Evolutionary conservation across 768 basidiomycete genomes (phyloP).

Genomic region (Naganishia friedmannii): DNA sequence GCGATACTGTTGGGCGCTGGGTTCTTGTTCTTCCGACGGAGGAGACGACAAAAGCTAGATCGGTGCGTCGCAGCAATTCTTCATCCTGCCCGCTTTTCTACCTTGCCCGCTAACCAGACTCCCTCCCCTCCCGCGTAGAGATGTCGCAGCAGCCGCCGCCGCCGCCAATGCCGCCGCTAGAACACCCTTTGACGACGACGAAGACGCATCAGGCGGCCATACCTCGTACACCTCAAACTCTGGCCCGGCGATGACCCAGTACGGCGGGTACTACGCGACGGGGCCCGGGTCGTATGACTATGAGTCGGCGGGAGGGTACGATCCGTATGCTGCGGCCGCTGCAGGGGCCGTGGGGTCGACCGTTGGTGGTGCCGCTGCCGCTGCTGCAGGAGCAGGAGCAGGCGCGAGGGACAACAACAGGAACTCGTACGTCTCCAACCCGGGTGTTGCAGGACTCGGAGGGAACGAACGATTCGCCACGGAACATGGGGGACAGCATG

Average conservation of each 20-base stretch:
- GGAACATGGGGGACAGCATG: conserved; percentile 5
- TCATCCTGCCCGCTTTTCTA: no score
- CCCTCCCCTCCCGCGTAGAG: conserved; percentile 26
- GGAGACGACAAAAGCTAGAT: conserved; percentile 50
- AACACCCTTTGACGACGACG: conserved; percentile 49
- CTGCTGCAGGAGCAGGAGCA: conserved; percentile 24
- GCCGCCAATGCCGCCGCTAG: conserved; percentile 47
- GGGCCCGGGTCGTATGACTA: conserved; percentile 47
- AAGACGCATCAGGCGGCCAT: conserved; percentile 35
- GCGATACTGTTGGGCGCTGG: conserved; percentile 56
- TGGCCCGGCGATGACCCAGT: conserved; percentile 45
- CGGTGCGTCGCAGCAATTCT: conserved; percentile 6
- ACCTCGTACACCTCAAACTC: conserved; percentile 30
- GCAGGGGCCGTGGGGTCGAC: conserved; percentile 27
- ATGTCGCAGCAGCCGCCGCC: conserved; percentile 49
- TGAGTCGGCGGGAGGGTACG: conserved; percentile 48
- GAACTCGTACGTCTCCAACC: background rate
- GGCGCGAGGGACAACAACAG: background rate
- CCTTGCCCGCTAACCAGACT: background rate
- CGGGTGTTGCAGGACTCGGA: conserved; percentile 15
- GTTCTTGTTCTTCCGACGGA: conserved; percentile 52
- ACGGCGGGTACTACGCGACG: conserved; percentile 47
- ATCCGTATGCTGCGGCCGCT: conserved; percentile 44
- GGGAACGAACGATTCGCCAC: conserved; percentile 24
- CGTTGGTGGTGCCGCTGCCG: conserved; percentile 29